These are phyloP conservation scores for Quercus aquifolioides DNA, from an alignment of 306 rosid species.

Conservation along the genomic window DNA sequence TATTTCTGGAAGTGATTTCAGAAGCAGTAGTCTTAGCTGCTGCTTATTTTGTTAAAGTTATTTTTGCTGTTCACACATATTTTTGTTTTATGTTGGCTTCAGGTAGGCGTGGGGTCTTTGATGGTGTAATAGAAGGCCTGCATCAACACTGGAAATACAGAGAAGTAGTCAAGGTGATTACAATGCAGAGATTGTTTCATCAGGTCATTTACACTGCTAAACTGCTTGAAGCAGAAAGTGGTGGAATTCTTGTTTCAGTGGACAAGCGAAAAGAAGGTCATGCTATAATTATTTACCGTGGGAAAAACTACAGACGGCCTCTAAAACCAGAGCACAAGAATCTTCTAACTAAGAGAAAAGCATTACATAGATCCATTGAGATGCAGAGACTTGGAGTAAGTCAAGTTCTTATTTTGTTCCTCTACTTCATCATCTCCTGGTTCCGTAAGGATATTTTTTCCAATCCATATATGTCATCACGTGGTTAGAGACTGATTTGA, in stretches of 20 bases:
- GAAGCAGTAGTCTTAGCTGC: neutral
- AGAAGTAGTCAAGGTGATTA: conserved; percentile 82
- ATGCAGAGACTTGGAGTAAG: conserved; percentile 87
- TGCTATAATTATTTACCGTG: conserved; percentile 78
- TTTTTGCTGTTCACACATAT: conserved; percentile 3
- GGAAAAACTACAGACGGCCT: conserved; percentile 77
- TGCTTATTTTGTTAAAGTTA: neutral
- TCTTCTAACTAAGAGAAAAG: conserved; percentile 72
- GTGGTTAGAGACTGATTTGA: neutral
- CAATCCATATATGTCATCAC: neutral
- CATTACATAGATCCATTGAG: conserved; percentile 68
- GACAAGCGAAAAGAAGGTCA: conserved; percentile 74
- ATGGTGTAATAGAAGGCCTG: conserved; percentile 79
- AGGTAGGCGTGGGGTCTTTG: conserved; percentile 88
- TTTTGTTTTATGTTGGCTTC: conserved; percentile 24
- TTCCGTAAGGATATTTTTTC: neutral
- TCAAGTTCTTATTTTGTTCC: conserved; percentile 16
- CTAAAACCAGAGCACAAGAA: conserved; percentile 26
- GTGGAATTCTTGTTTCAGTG: conserved; percentile 76
- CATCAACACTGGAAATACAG: conserved; percentile 90
- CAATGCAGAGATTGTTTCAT: conserved; percentile 61
- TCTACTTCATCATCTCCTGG: conserved; percentile 8
- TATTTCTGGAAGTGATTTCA: neutral
- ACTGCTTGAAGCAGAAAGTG: conserved; percentile 68
- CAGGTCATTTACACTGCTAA: conserved; percentile 66